Percentiles rank a stretch among this genome's conserved stretches.
Evolutionary conservation across 2,329 filamentous ascomycete species (phyloP).

Genomic region (Tympanopsis confertula): DNA sequence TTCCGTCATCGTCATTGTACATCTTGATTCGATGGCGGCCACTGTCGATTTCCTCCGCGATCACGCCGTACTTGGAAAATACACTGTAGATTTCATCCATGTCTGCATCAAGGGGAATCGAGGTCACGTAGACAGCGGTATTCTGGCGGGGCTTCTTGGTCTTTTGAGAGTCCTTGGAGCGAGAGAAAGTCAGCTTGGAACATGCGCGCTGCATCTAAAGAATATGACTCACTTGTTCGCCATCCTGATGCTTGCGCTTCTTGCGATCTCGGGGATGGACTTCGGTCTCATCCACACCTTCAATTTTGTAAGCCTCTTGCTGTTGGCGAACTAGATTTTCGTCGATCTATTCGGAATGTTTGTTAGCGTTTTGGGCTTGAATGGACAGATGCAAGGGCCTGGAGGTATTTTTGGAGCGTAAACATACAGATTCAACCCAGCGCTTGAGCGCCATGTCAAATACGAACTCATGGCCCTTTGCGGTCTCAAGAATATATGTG

Average conservation of each 20-base stretch:
- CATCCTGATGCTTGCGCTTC: conserved; percentile 22
- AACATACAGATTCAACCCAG: conserved; percentile 45
- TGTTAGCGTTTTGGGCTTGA: background rate
- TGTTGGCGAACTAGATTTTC: conserved; percentile 43
- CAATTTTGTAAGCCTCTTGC: conserved; percentile 41
- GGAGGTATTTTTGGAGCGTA: background rate
- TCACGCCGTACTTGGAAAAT: conserved; percentile 51
- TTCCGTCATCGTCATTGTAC: conserved; percentile 48
- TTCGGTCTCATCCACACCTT: conserved; percentile 37
- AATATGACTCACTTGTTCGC: conserved; percentile 13
- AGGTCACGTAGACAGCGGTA: conserved; percentile 52
- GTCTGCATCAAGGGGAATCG: conserved; percentile 46
- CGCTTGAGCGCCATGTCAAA: conserved; percentile 38
- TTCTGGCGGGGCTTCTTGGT: conserved; percentile 34
- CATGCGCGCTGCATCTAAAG: background rate
- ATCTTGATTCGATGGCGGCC: conserved; percentile 53
- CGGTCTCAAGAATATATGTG: conserved; percentile 45
- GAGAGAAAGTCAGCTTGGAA: background rate
- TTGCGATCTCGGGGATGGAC: conserved; percentile 30
- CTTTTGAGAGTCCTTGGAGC: conserved; percentile 1
- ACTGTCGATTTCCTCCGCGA: conserved; percentile 52
- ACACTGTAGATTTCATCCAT: conserved; percentile 42
- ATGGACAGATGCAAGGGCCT: background rate
- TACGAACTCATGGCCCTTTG: conserved; percentile 45
- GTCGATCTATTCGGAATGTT: conserved; percentile 33